Evolutionary conservation across 192 early-diverging fungal genomes (phyloP).

Genomic region (Coemansia sp.): DNA sequence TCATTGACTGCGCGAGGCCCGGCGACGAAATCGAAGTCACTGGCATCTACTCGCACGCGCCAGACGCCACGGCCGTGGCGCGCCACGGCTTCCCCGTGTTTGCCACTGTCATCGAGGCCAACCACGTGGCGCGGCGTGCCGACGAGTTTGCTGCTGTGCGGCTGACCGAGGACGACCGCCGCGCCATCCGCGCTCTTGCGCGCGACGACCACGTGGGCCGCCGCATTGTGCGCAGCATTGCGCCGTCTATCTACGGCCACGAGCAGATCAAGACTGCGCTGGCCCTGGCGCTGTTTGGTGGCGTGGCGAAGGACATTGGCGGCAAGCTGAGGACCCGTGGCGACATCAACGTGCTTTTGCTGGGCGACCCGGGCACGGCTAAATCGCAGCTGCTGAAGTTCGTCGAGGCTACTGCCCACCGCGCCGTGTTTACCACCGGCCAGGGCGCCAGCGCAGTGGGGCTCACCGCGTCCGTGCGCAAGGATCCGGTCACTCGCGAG

Average conservation of each 20-base stretch:
- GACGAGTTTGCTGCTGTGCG: constrained; percentile 86
- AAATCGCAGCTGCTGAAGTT: constrained; percentile 89
- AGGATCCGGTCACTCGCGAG: constrained; percentile 83
- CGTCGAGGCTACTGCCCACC: constrained; percentile 80
- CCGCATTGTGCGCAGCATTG: constrained; percentile 91
- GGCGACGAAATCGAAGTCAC: constrained; percentile 97
- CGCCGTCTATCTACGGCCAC: constrained; percentile 99
- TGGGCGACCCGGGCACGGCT: constrained; percentile 88
- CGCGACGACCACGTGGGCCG: constrained; percentile 78
- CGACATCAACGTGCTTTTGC: constrained; percentile 95
- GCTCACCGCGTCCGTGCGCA: constrained; percentile 80
- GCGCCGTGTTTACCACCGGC: constrained; percentile 84
- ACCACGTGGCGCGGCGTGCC: constrained; percentile 87
- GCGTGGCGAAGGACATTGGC: constrained; percentile 91
- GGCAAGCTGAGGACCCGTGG: constrained; percentile 95
- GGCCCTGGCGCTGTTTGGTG: constrained; percentile 93
- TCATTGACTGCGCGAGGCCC: constrained; percentile 93
- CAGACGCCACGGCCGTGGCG: constrained; percentile 82
- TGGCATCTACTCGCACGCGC: constrained; percentile 94
- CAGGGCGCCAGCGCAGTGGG: constrained; percentile 86
- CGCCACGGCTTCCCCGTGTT: constrained; percentile 98
- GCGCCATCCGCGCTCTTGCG: constrained; percentile 70
- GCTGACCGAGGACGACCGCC: constrained; percentile 90
- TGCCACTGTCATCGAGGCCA: constrained; percentile 94
- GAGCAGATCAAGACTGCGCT: constrained; percentile 95